These are phyloP conservation scores for Penicillium psychrosexuale DNA, from an alignment of 2,329 filamentous ascomycete genomes.

Conservation along the genomic window DNA sequence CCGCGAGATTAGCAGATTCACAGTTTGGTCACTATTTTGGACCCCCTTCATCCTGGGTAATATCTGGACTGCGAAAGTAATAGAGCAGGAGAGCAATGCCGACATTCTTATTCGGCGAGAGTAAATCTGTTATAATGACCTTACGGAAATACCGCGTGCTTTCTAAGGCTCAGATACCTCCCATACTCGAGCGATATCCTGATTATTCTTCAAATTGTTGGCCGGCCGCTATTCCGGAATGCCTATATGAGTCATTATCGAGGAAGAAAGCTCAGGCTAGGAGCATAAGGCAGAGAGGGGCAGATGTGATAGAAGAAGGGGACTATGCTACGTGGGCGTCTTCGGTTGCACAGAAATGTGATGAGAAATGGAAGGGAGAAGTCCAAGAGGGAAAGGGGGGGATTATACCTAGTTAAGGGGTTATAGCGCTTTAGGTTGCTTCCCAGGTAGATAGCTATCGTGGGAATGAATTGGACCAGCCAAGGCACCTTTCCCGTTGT, in stretches of 20 bases:
- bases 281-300: too few relatives aligned
- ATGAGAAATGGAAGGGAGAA: neutral
- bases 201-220: too few relatives aligned
- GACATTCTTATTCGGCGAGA: neutral
- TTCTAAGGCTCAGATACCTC: neutral
- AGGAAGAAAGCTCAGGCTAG: too few relatives aligned
- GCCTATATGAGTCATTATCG: too few relatives aligned
- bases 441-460: too few relatives aligned
- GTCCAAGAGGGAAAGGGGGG: neutral
- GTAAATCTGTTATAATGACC: neutral
- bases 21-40: neutral
- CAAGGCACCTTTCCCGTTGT: neutral
- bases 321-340: too few relatives aligned
- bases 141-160: neutral
- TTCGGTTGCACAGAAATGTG: too few relatives aligned
- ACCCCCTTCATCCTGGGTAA: neutral
- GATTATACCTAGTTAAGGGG: neutral
- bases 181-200: too few relatives aligned
- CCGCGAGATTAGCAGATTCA: neutral
- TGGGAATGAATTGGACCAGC: too few relatives aligned
- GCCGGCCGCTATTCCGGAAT: too few relatives aligned
- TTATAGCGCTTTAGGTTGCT: neutral
- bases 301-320: too few relatives aligned
- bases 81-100: neutral
- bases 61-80: neutral